Conservation (phyloP, 371 early-diverging fungal genomes). For the Saksenaea oblongispora region DNA sequence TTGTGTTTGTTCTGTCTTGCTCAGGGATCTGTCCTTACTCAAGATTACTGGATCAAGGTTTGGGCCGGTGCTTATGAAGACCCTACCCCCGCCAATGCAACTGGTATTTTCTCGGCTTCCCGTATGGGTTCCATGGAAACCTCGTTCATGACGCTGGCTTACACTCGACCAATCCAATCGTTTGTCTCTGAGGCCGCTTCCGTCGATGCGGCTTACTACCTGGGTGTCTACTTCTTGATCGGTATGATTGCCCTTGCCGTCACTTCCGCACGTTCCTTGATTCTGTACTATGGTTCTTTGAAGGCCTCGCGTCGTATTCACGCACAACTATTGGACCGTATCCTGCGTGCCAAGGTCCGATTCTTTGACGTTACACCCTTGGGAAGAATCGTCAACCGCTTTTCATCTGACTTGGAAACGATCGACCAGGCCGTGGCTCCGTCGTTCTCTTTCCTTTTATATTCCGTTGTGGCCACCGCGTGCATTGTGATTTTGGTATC, state of each 20-base stretch:
- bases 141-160: background rate
- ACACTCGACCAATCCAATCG: background rate
- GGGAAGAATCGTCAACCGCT: conserved; percentile 46
- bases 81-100: background rate
- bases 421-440: conserved; percentile 10
- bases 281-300: conserved; percentile 32
- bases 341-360: conserved; percentile 58
- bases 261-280: conserved; percentile 15
- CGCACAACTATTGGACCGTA: conserved; percentile 49
- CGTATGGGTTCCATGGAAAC: background rate
- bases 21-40: conserved; percentile 21
- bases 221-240: conserved; percentile 35
- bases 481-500: conserved; percentile 11
- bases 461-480: background rate
- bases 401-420: conserved; percentile 12
- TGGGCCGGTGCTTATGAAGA: conserved; percentile 7
- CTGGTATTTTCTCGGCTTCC: conserved; percentile 23
- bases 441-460: background rate
- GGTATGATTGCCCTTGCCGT: conserved; percentile 24
- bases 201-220: conserved; percentile 28
- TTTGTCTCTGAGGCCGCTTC: conserved; percentile 22
- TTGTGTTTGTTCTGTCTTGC: conserved; percentile 38
- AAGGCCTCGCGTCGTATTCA: conserved; percentile 42
- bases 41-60: conserved; percentile 13
- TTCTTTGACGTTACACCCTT: conserved; percentile 80